These are phyloP conservation scores for Globisporangium abappressorium DNA, from an alignment of 352 stramenopile genomes.

Conservation along the genomic window DNA sequence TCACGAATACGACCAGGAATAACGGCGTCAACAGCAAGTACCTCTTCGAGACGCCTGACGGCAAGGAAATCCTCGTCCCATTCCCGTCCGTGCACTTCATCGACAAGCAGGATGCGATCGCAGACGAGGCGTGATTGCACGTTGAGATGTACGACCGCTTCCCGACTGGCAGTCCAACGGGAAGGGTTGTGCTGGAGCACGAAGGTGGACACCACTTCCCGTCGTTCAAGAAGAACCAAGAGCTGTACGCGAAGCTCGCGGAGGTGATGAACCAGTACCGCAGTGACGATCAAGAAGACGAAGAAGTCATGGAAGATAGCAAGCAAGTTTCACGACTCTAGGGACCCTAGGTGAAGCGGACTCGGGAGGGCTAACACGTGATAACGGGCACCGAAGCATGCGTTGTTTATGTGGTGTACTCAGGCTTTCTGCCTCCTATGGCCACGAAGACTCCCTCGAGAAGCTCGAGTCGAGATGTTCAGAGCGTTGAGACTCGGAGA, in stretches of 20 bases:
- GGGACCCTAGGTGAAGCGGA: neutral
- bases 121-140: slow-evolving; percentile 28
- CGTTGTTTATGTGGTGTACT: too few relatives aligned
- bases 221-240: slow-evolving; percentile 35
- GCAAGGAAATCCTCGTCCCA: slow-evolving; percentile 23
- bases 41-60: slow-evolving; percentile 33
- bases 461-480: too few relatives aligned
- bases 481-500: too few relatives aligned
- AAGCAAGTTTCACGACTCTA: neutral
- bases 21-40: slow-evolving; percentile 24
- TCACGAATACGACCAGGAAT: slow-evolving; percentile 29
- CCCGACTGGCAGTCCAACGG: slow-evolving; percentile 24
- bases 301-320: slow-evolving; percentile 25
- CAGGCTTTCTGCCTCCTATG: too few relatives aligned
- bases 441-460: too few relatives aligned
- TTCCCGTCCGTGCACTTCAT: slow-evolving; percentile 38
- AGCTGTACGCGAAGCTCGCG: slow-evolving; percentile 36
- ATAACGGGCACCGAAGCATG: neutral
- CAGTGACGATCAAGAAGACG: slow-evolving; percentile 32
- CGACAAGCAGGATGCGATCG: slow-evolving; percentile 47
- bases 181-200: slow-evolving; percentile 33
- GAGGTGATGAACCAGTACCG: slow-evolving; percentile 24
- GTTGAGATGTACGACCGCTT: slow-evolving; percentile 34
- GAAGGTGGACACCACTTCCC: slow-evolving; percentile 55
- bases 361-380: too few relatives aligned